A percentile compares a stretch with the other conserved stretches of the same genome.
Evolutionary conservation across 805 yeast genomes (phyloP).

Genomic region (Zygosaccharomyces bisporus): DNA sequence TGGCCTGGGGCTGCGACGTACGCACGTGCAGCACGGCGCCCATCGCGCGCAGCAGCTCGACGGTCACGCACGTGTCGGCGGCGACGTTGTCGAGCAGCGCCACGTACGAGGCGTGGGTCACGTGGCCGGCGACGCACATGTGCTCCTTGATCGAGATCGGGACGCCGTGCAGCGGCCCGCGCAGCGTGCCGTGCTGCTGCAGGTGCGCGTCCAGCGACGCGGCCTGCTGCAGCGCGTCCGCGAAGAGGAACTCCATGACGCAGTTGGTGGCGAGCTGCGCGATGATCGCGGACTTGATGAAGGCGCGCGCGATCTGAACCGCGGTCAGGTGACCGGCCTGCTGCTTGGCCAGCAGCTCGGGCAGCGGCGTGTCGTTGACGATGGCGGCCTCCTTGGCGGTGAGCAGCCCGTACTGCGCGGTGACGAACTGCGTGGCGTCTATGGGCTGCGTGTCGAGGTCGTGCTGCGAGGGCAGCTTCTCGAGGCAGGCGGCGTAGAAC

Average conservation of each 20-base stretch:
- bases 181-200: constrained; percentile 45
- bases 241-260: constrained; percentile 57
- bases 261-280: constrained; percentile 62
- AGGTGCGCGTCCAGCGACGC: constrained; percentile 52
- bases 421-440: constrained; percentile 20
- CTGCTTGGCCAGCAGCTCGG: constrained; percentile 42
- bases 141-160: constrained; percentile 70
- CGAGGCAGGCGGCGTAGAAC: constrained; percentile 19
- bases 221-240: constrained; percentile 59
- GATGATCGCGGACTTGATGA: constrained; percentile 59
- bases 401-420: constrained; percentile 21
- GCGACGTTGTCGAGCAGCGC: constrained; percentile 47
- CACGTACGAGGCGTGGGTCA: constrained; percentile 60
- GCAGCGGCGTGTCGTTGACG: constrained; percentile 43
- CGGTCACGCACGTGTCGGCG: constrained; percentile 44
- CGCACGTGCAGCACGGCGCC: constrained; percentile 64
- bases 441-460: constrained; percentile 25
- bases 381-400: constrained; percentile 39
- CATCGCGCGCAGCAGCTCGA: constrained; percentile 44
- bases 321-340: constrained; percentile 47
- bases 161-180: constrained; percentile 68
- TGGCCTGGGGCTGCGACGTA: constrained; percentile 64
- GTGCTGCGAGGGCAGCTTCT: constrained; percentile 20
- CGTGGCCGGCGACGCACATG: constrained; percentile 48
- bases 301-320: constrained; percentile 54